Evolutionary conservation across 23 red algal species (phyloP), one percentile per base, ranked within the genome.

Genomic region (Gracilariopsis chorda): DNA sequence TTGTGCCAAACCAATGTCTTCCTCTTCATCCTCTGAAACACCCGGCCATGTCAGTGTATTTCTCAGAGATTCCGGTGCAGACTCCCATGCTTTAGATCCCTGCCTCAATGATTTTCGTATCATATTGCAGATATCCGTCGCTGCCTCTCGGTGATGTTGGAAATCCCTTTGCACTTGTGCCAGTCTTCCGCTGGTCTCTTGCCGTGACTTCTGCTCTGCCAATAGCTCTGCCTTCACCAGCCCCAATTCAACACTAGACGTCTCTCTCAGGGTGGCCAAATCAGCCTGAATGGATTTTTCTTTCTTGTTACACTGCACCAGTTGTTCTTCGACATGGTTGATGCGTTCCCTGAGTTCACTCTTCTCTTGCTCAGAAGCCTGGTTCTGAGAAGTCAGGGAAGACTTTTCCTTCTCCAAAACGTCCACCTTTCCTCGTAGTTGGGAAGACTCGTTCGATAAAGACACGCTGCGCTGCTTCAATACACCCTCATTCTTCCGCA

Each of bases 191-290:
- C 17, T 32, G 4, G 23, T 27, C 36, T 67, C 62, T 71, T 36
- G 46, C 36, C 72, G 76, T 49, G 69, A 44, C 13, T 89, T 89
- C 65, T 89, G 70, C 46, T 89, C 85, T 19, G 68, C 68, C 20
- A 70, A 11, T n/a, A 89, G 51, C 70, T 89, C 72, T 25, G 70
- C 51, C 34, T 76, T 58, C 2, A 61, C 69, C 4, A 78, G 1
- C 34, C 69, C 51, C 6, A 89, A 7, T 27, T 89, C 70, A 12
- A 47, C 51, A 10, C 16, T 57, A 33, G 85, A 65, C 27, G 36
- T 78, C 51, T 89, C 85, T 51, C 46, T 77, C 49, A 14, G 23
- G 9, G 85, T 57, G 47, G 27, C 11, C 46, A 77, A 29, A 21
- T 89, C 85, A 58, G 70, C 69, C 32, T 89, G 68, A 32, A 60